A percentile compares a stretch with the other conserved stretches of the same genome.
phyloP scores from a whole-genome alignment of 2,329 filamentous ascomycete genomes.

The Zymoseptoria tritici region DNA sequence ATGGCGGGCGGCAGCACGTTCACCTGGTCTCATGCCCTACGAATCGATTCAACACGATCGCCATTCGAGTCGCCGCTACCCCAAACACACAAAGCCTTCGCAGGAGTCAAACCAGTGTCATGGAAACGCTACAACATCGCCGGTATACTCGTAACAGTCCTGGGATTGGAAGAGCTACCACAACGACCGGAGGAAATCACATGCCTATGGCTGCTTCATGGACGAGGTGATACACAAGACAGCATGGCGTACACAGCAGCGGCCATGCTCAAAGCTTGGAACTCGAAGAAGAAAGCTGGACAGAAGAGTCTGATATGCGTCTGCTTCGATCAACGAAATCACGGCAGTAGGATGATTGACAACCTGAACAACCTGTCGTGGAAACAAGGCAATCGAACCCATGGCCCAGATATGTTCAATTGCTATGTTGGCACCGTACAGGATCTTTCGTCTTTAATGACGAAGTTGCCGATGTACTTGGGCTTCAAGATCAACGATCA shows the following conservation, averaged over 20 bases:
- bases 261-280: constrained; percentile 63
- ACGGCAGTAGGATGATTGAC: constrained; percentile 66
- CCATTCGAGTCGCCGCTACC: constrained; percentile 28
- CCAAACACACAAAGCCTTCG: constrained; percentile 25
- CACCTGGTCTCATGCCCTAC: constrained; percentile 27
- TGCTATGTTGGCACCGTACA: constrained; percentile 63
- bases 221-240: constrained; percentile 61
- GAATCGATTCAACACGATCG: constrained; percentile 24
- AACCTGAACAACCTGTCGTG: constrained; percentile 67
- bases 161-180: constrained; percentile 69
- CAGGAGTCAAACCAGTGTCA: constrained; percentile 45
- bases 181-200: constrained; percentile 49
- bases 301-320: constrained; percentile 65
- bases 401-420: constrained; percentile 89
- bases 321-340: constrained; percentile 88
- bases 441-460: constrained; percentile 71
- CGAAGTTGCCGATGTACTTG: constrained; percentile 68
- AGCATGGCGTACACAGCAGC: constrained; percentile 69
- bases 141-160: constrained; percentile 70
- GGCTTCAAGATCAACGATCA: constrained; percentile 50
- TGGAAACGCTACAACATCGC: constrained; percentile 62
- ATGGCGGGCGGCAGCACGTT: constrained; percentile 28
- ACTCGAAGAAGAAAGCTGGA: constrained; percentile 35
- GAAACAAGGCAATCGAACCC: constrained; percentile 67
- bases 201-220: constrained; percentile 88